Conservation (phyloP, 164 flowering plant genomes). For the Cinnamomum chago region DNA sequence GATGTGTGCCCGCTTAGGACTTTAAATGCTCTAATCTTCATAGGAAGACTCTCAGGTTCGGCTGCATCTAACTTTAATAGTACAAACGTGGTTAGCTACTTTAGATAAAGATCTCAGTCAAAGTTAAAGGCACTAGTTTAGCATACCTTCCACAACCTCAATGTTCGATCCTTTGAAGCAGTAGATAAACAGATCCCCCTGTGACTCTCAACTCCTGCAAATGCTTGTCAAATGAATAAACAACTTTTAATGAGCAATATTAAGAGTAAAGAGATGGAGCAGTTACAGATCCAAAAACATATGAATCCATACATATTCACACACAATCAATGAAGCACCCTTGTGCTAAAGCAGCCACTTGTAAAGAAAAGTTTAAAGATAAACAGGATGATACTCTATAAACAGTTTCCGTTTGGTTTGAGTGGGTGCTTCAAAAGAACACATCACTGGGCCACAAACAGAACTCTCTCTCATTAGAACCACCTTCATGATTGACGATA, state of each 20-base stretch:
- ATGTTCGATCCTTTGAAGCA: conserved; percentile 83
- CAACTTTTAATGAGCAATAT: neutral
- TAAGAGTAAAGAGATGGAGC: neutral
- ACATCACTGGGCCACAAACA: neutral
- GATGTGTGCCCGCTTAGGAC: conserved; percentile 68
- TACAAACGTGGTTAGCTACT: conserved; percentile 2
- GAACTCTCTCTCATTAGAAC: neutral
- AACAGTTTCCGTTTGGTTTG: neutral
- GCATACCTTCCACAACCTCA: conserved; percentile 90
- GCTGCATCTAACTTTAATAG: conserved; percentile 48
- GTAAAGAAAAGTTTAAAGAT: neutral
- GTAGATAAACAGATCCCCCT: conserved; percentile 46
- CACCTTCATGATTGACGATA: conserved; percentile 58
- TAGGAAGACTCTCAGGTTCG: conserved; percentile 24
- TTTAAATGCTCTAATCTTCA: conserved; percentile 53
- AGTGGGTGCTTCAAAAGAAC: neutral
- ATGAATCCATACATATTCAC: neutral
- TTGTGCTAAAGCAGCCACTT: neutral
- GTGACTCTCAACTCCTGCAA: conserved; percentile 16
- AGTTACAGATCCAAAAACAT: neutral
- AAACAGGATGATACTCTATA: neutral
- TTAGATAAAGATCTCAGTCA: neutral
- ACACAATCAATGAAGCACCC: neutral
- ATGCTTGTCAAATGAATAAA: neutral
- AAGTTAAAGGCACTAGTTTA: neutral